phyloP scores from a whole-genome alignment of 345 rosid species.

The Psidium guajava region DNA sequence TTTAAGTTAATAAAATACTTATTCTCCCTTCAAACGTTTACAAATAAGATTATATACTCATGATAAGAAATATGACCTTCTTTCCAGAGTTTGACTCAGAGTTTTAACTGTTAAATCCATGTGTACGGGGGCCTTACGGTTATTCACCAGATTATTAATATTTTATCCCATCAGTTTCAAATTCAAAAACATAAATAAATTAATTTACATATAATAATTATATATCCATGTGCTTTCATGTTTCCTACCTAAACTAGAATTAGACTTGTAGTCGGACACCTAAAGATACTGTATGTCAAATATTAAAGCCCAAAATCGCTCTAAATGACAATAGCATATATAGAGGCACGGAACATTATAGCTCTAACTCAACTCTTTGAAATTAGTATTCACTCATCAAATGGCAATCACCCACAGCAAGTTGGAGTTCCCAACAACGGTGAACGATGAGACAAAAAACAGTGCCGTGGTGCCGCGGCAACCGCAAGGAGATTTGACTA shows the following conservation, averaged over 20 bases:
- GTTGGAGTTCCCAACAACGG: not conserved
- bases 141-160: not conserved
- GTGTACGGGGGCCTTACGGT: too few relatives aligned
- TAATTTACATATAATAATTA: not conserved
- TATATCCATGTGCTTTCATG: not conserved
- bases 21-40: too few relatives aligned
- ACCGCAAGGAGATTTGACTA: too few relatives aligned
- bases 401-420: not conserved
- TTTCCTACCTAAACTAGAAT: not conserved
- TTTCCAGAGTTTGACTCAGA: too few relatives aligned
- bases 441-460: not conserved
- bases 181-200: not conserved
- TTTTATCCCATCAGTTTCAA: not conserved
- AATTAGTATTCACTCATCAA: not conserved
- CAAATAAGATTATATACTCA: too few relatives aligned
- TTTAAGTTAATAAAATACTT: too few relatives aligned
- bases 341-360: not conserved
- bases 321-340: not conserved
- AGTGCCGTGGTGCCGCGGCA: not conserved
- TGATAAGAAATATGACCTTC: too few relatives aligned
- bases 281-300: not conserved
- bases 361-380: not conserved
- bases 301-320: not conserved
- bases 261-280: not conserved
- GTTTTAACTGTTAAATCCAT: too few relatives aligned